phyloP scores from a whole-genome alignment of 2,329 filamentous ascomycete genomes.

The Curvularia sp. region DNA sequence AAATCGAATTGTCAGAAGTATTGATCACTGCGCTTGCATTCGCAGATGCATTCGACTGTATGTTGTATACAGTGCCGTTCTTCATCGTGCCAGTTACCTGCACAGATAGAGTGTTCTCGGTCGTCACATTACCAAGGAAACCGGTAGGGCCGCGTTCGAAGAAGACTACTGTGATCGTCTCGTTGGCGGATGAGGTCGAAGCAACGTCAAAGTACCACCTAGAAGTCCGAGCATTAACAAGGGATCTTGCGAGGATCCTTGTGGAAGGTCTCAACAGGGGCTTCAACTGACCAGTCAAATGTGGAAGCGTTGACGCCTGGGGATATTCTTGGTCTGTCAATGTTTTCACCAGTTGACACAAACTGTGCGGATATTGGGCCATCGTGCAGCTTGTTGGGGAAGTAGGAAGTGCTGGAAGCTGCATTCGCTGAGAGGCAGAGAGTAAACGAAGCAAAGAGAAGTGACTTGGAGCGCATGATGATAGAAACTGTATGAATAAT shows the following conservation, averaged over 20 bases:
- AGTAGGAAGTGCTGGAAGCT: not conserved
- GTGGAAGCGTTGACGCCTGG: not conserved
- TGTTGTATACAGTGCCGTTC: not conserved
- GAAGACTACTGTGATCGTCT: not conserved
- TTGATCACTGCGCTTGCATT: not conserved
- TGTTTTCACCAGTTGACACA: not conserved
- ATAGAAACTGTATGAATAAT: not conserved
- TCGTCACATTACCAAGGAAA: not conserved
- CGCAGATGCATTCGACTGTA: not conserved
- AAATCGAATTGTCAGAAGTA: not conserved
- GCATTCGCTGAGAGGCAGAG: not conserved
- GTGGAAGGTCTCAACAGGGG: not conserved
- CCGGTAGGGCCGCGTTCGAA: not conserved
- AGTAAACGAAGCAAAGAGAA: not conserved
- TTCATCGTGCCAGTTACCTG: not conserved
- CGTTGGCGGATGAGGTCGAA: not conserved
- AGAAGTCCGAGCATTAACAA: not conserved
- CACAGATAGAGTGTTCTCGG: not conserved
- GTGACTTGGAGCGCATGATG: not conserved
- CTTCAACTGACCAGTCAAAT: not conserved
- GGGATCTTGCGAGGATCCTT: not conserved
- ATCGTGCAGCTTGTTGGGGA: not conserved
- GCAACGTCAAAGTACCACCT: not conserved
- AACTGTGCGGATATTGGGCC: not conserved
- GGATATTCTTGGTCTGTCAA: not conserved